Evolutionary conservation across 2,329 filamentous ascomycete genomes (phyloP).

Genomic region (Colletotrichum siamense): DNA sequence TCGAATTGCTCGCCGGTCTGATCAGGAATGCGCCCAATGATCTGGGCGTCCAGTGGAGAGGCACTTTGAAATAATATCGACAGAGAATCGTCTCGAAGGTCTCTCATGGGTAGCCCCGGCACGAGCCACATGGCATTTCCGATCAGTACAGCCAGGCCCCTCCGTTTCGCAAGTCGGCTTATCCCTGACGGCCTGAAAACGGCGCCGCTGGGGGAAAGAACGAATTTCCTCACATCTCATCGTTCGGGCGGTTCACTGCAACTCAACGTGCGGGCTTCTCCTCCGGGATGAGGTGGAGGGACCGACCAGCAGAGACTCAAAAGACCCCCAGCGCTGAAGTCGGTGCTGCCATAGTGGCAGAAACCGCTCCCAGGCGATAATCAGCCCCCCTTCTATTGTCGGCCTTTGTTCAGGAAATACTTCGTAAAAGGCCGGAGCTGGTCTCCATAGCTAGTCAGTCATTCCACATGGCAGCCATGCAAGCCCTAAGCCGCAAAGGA

Average conservation of each 20-base stretch:
- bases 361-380: neutral
- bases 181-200: neutral
- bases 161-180: neutral
- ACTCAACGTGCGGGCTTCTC: neutral
- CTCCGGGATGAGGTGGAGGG: neutral
- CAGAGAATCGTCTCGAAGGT: constrained; percentile 14
- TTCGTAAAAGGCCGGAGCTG: neutral
- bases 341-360: neutral
- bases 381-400: neutral
- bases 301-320: neutral
- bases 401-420: neutral
- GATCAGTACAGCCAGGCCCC: neutral
- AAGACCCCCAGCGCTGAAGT: neutral
- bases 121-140: constrained; percentile 16
- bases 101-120: neutral
- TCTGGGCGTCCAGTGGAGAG: neutral
- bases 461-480: constrained; percentile 25
- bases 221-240: neutral
- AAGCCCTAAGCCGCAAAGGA: constrained; percentile 9
- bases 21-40: neutral
- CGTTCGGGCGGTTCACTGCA: neutral
- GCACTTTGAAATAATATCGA: neutral
- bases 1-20: neutral
- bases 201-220: neutral
- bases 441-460: neutral